Conservation (phyloP, 306 rosid species). For the Ammopiptanthus mongolicus region DNA sequence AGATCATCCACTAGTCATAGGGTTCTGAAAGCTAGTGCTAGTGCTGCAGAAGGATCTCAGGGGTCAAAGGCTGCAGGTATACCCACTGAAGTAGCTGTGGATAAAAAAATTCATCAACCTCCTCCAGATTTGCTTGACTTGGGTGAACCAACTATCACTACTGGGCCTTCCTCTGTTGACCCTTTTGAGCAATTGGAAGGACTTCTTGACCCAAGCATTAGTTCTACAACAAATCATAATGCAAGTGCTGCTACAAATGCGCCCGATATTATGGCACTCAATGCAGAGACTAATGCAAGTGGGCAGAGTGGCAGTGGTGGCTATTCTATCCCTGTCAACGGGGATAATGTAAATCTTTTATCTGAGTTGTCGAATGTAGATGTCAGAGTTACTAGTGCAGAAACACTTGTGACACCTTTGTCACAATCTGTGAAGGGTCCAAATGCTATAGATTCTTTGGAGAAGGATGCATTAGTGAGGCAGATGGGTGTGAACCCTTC, state of each 20-base stretch:
- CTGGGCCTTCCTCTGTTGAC: slow-evolving; percentile 44
- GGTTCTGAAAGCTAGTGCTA: slow-evolving; percentile 38
- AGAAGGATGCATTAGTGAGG: slow-evolving; percentile 80
- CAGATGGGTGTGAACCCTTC: slow-evolving; percentile 87
- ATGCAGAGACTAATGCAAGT: slow-evolving; percentile 37
- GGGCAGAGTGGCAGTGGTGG: slow-evolving; percentile 34
- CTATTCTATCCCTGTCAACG: slow-evolving; percentile 32
- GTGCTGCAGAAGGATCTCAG: slow-evolving; percentile 39
- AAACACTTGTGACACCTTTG: slow-evolving; percentile 12
- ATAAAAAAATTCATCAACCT: slow-evolving; percentile 46
- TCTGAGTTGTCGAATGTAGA: slow-evolving; percentile 38
- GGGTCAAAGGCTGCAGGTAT: slow-evolving; percentile 36
- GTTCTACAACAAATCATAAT: slow-evolving; percentile 33
- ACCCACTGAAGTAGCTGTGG: slow-evolving; percentile 26
- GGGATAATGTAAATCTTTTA: slow-evolving; percentile 36
- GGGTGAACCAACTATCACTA: slow-evolving; percentile 46
- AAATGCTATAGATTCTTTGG: slow-evolving; percentile 41
- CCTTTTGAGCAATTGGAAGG: slow-evolving; percentile 80
- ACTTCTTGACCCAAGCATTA: slow-evolving; percentile 51
- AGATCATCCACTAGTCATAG: slow-evolving; percentile 49
- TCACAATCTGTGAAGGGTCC: slow-evolving; percentile 58
- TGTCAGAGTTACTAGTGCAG: slow-evolving; percentile 25
- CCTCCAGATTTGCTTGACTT: slow-evolving; percentile 81
- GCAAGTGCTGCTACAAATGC: slow-evolving; percentile 28
- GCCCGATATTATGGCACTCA: slow-evolving; percentile 50